Conservation (phyloP, 805 yeast species). For the Kluyveromyces wickerhamii region DNA sequence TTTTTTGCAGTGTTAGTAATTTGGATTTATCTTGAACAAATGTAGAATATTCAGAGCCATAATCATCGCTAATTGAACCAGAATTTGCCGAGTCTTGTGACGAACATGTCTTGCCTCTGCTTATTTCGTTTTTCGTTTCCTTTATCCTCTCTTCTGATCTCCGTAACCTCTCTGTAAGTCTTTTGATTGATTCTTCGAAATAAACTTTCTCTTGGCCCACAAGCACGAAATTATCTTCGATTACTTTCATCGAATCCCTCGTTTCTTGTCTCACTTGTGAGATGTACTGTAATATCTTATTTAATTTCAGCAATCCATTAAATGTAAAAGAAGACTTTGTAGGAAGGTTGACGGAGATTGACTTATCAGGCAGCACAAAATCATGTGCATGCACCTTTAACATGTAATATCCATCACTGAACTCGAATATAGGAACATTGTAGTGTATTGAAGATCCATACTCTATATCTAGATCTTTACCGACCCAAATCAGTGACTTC, state of each 20-base stretch:
- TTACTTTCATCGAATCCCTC: conserved; percentile 8
- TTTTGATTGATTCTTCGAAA: conserved; percentile 7
- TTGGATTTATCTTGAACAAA: conserved; percentile 14
- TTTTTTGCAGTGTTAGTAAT: conserved; percentile 12
- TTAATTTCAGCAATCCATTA: conserved; percentile 22
- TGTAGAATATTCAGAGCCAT: conserved; percentile 21
- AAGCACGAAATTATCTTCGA: conserved; percentile 9
- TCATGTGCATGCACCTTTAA: conserved; percentile 1
- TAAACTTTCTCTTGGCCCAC: neutral
- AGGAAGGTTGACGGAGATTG: neutral
- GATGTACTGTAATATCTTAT: conserved; percentile 22
- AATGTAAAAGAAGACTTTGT: conserved; percentile 19
- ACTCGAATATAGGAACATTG: conserved; percentile 20
- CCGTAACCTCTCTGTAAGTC: neutral
- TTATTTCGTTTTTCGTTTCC: neutral
- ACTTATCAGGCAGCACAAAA: neutral
- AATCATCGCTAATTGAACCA: conserved; percentile 15
- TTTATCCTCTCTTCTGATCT: conserved; percentile 1
- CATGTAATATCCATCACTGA: conserved; percentile 21
- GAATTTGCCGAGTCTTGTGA: conserved; percentile 2
- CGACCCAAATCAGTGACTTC: conserved; percentile 11
- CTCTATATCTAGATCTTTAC: conserved; percentile 4
- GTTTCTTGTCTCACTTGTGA: conserved; percentile 19
- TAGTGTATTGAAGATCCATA: conserved; percentile 8
- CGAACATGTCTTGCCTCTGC: neutral